Base-by-base conservation (phyloP, 345 rosid species). In the Eucalyptus erythrocorys region DNA sequence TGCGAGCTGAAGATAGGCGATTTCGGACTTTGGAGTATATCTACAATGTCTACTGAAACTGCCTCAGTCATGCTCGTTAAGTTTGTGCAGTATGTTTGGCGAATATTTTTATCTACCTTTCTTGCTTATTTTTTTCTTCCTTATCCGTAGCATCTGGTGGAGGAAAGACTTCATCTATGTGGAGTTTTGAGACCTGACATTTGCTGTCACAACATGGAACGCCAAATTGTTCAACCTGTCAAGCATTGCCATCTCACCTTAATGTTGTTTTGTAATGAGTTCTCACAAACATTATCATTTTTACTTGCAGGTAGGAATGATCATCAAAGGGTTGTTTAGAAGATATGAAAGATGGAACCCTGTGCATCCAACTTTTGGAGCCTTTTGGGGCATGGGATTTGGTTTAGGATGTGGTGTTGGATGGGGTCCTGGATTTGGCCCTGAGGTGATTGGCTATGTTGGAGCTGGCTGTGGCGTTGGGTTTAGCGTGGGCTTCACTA, bases 401-500 rank as follows among this genome's bases (percentile, higher is more conserved):
- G 99, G 99, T 50, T 48, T 96, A 88, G 99, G 99, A 15, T 97
- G 99, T 89, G 99, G 99, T 7, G 94, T 97, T 11, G 99, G 99
- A 26, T 97, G 99, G 99, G 99, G 99, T 43, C 99, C 99, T 85
- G 98, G 99, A 50, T 96, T 97, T 86, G 99, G 99, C 49, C 98
- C 98, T 85, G 99, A 96, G 92, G 99, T 95, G 45, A 86, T 96
- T 90, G 98, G 99, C 40, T 96, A 95, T 88, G 95, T 97, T 43
- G 99, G 99, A 88, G 94, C 99, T 48, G 99, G 99, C 86, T 96
- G 99, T 19, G 99, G 99, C 16, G 89, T 94, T 87, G 99, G 99
- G 48, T 97, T 97, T 87, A 95, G 94, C 86, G 99, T 97, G 57
- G 99, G 99, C 86, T 90, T 97, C 86, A 97, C 99, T 40, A 86